Conservation (phyloP, 2,329 filamentous ascomycete species). For the Cadophora gregata region DNA sequence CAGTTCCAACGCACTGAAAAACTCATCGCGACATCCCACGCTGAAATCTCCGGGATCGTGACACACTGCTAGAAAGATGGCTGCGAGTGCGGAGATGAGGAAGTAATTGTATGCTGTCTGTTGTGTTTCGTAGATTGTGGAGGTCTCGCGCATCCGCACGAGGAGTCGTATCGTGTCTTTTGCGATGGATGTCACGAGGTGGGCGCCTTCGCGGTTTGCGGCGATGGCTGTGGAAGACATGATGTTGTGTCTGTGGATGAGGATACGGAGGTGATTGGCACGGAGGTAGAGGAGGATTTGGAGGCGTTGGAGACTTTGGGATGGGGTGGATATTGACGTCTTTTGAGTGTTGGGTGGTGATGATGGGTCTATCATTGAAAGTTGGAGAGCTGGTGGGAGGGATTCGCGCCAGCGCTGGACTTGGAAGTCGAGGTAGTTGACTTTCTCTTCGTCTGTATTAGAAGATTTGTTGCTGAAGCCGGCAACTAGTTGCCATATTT, state of each 20-base stretch:
- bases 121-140: constrained; percentile 1
- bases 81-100: not conserved
- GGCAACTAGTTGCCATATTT: not conserved
- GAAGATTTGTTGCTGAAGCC: not conserved
- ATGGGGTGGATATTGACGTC: not conserved
- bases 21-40: not conserved
- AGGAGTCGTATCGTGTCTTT: constrained; percentile 1
- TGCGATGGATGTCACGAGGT: not conserved
- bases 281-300: constrained; percentile 3
- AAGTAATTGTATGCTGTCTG: constrained; percentile 2
- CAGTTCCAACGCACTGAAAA: constrained; percentile 4
- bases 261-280: constrained; percentile 1
- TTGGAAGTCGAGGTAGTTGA: constrained; percentile 10
- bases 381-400: not conserved
- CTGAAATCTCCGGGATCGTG: not conserved
- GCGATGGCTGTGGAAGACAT: not conserved
- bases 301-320: not conserved
- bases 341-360: not conserved
- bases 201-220: not conserved
- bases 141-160: not conserved
- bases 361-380: not conserved
- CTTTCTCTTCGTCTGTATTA: not conserved
- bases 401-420: constrained; percentile 4
- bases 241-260: not conserved
- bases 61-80: not conserved